Conservation (phyloP, 371 early-diverging fungal species). For the Capillidium heterosporum region DNA sequence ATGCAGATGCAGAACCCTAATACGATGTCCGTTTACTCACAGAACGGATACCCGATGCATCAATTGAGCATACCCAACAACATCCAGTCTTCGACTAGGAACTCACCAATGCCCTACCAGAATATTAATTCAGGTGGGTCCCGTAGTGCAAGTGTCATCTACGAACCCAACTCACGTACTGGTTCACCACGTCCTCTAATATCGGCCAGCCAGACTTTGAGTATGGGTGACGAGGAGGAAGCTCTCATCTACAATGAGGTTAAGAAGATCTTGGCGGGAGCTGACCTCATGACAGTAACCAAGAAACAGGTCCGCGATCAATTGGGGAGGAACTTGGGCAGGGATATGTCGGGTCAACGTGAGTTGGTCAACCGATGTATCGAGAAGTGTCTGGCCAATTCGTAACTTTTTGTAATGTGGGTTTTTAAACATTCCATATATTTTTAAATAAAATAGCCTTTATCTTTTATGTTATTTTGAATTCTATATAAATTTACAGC, state of each 20-base stretch:
- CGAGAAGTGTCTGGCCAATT: too few species aligned
- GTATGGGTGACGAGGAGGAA: slow-evolving; percentile 22
- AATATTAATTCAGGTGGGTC: not conserved
- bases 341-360: slow-evolving; percentile 52
- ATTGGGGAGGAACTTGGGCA: slow-evolving; percentile 45
- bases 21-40: too few species aligned
- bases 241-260: slow-evolving; percentile 59
- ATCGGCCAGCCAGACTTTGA: not conserved
- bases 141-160: not conserved
- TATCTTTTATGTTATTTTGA: too few species aligned
- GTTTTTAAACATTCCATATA: too few species aligned
- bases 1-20: too few species aligned
- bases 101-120: not conserved
- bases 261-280: slow-evolving; percentile 43
- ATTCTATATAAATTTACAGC: too few species aligned
- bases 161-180: not conserved
- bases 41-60: too few species aligned
- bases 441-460: too few species aligned
- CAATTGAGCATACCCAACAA: not conserved
- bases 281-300: slow-evolving; percentile 60
- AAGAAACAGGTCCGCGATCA: slow-evolving; percentile 79
- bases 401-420: too few species aligned
- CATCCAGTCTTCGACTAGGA: not conserved
- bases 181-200: not conserved
- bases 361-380: slow-evolving; percentile 75